Evolutionary conservation across 768 basidiomycete genomes (phyloP).

Genomic region (Roridomyces roridus): DNA sequence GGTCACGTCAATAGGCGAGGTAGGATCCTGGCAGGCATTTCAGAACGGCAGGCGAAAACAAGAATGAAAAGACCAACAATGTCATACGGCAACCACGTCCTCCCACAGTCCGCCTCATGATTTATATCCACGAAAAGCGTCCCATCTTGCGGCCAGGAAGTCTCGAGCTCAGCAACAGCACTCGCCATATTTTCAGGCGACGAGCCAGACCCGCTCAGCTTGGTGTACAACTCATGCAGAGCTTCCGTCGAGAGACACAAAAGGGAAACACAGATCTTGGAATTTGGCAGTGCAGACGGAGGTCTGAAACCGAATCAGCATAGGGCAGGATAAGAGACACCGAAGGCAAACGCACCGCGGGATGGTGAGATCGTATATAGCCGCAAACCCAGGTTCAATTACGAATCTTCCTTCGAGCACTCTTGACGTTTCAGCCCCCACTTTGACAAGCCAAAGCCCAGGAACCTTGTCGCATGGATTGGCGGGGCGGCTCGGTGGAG

Average conservation of each 20-base stretch:
- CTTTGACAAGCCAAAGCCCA: constrained; percentile 46
- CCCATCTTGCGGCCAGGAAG: constrained; percentile 53
- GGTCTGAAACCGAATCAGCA: not conserved
- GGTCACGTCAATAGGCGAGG: constrained; percentile 46
- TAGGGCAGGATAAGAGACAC: not conserved
- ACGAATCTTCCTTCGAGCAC: constrained; percentile 43
- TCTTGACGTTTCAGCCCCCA: constrained; percentile 37
- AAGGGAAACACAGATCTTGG: constrained; percentile 40
- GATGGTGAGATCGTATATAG: constrained; percentile 36
- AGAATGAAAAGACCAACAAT: constrained; percentile 41
- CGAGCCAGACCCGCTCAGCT: constrained; percentile 19
- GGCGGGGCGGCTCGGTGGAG: not conserved
- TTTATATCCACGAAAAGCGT: constrained; percentile 54
- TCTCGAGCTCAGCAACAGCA: constrained; percentile 31
- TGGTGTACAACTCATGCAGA: constrained; percentile 25
- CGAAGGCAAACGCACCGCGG: constrained; percentile 23
- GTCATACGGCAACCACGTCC: constrained; percentile 49
- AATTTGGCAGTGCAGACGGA: not conserved
- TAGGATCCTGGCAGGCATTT: constrained; percentile 29
- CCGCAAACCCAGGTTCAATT: constrained; percentile 41
- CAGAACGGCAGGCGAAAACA: not conserved
- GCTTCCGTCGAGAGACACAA: constrained; percentile 38
- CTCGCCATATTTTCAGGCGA: constrained; percentile 31
- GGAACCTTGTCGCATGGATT: constrained; percentile 43
- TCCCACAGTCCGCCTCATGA: constrained; percentile 34